Conservation (phyloP, 75 land plant genomes). For the Azolla pinnata region DNA sequence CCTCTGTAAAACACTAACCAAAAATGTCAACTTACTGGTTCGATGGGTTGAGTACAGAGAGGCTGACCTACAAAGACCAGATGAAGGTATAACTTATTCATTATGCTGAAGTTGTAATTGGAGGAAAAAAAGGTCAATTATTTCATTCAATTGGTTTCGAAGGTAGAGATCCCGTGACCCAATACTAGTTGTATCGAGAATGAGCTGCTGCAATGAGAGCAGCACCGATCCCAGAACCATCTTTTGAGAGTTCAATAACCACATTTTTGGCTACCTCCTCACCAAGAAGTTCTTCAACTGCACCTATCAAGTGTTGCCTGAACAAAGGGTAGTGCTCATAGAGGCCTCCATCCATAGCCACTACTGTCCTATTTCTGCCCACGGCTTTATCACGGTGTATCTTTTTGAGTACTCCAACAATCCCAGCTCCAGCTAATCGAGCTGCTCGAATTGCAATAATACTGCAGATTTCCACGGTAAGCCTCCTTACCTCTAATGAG, state of each 20-base stretch:
- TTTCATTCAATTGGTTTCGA: too few species aligned
- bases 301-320: slow-evolving; percentile 37
- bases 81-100: too few species aligned
- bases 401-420: slow-evolving; percentile 54
- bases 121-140: too few species aligned
- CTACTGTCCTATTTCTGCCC: slow-evolving; percentile 26
- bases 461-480: slow-evolving; percentile 48
- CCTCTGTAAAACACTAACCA: too few species aligned
- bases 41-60: too few species aligned
- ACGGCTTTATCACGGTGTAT: slow-evolving; percentile 34
- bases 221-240: slow-evolving; percentile 66
- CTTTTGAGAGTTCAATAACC: slow-evolving; percentile 40
- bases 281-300: slow-evolving; percentile 55
- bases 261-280: slow-evolving; percentile 36
- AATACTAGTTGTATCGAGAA: slow-evolving; percentile 15
- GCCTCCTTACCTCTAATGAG: slow-evolving; percentile 30
- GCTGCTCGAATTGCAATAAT: slow-evolving; percentile 50
- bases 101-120: too few species aligned
- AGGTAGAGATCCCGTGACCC: too few species aligned
- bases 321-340: slow-evolving; percentile 56
- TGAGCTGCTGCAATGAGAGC: slow-evolving; percentile 65
- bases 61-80: too few species aligned
- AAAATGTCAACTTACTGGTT: too few species aligned
- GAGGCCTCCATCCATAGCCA: slow-evolving; percentile 60
- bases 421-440: slow-evolving; percentile 61